Percentiles rank a stretch among this genome's conserved stretches.
phyloP scores from a whole-genome alignment of 192 early-diverging fungal genomes.

The Rhizophagus prolifer region DNA sequence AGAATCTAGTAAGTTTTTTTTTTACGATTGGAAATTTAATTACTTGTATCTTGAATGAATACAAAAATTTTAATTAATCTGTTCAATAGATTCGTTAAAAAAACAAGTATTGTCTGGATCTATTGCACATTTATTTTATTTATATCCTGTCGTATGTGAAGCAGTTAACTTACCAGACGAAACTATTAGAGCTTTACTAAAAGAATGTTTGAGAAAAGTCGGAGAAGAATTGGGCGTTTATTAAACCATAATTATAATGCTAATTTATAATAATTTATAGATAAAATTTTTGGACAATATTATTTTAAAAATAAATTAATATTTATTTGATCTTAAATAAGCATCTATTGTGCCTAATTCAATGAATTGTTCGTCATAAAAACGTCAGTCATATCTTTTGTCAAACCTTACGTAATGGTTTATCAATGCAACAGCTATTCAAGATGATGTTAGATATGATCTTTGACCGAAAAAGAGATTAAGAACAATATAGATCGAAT shows the following conservation, averaged over 20 bases:
- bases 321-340: background rate
- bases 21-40: background rate
- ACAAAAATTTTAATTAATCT: background rate
- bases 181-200: constrained; percentile 37
- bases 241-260: background rate
- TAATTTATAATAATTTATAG: background rate
- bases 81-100: constrained; percentile 24
- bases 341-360: background rate
- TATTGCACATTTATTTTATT: constrained; percentile 66
- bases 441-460: no score
- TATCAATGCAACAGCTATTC: no score
- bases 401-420: background rate
- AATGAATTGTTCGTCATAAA: background rate
- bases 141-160: constrained; percentile 66
- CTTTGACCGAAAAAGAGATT: no score
- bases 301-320: no score
- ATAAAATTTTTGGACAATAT: background rate
- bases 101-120: constrained; percentile 56
- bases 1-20: constrained; percentile 39
- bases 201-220: constrained; percentile 42
- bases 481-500: no score
- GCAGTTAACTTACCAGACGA: constrained; percentile 52
- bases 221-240: constrained; percentile 39
- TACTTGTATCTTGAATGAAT: background rate
- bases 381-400: background rate